phyloP scores from a whole-genome alignment of 1,284 basidiomycete genomes.

The Sporisorium graminicola region DNA sequence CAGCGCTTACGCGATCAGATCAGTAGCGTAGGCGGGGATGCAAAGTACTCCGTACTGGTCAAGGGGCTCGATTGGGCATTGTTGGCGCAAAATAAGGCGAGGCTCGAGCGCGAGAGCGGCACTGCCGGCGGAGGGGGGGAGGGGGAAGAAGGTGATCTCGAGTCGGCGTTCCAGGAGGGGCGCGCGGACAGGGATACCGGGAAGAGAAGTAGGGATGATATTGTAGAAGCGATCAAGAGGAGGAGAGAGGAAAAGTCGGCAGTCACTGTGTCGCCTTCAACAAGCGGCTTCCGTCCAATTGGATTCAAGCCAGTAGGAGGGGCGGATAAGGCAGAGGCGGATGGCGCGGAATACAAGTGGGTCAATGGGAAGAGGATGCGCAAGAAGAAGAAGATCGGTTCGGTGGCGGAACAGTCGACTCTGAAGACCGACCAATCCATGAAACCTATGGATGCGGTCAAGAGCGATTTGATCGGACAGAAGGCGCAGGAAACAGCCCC shows the following conservation, averaged over 20 bases:
- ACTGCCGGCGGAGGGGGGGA: slow-evolving; percentile 72
- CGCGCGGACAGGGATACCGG: slow-evolving; percentile 59
- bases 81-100: slow-evolving; percentile 83
- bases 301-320: slow-evolving; percentile 80
- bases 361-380: slow-evolving; percentile 69
- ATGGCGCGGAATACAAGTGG: slow-evolving; percentile 55
- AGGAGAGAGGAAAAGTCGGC: slow-evolving; percentile 70
- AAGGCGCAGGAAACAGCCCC: background rate
- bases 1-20: slow-evolving; percentile 78
- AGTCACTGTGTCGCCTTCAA: slow-evolving; percentile 73
- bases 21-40: slow-evolving; percentile 87
- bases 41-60: slow-evolving; percentile 84
- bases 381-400: slow-evolving; percentile 71
- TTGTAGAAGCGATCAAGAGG: slow-evolving; percentile 80
- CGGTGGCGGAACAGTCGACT: background rate
- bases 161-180: slow-evolving; percentile 75
- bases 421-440: background rate
- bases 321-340: slow-evolving; percentile 70
- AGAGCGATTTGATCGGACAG: background rate
- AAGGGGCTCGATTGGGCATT: slow-evolving; percentile 91
- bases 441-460: background rate
- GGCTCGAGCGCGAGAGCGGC: slow-evolving; percentile 67
- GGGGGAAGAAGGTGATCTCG: slow-evolving; percentile 82
- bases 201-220: slow-evolving; percentile 74
- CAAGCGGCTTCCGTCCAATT: slow-evolving; percentile 72